These are phyloP conservation scores for Lactarius tabidus DNA, from an alignment of 768 basidiomycete species.

Conservation along the genomic window DNA sequence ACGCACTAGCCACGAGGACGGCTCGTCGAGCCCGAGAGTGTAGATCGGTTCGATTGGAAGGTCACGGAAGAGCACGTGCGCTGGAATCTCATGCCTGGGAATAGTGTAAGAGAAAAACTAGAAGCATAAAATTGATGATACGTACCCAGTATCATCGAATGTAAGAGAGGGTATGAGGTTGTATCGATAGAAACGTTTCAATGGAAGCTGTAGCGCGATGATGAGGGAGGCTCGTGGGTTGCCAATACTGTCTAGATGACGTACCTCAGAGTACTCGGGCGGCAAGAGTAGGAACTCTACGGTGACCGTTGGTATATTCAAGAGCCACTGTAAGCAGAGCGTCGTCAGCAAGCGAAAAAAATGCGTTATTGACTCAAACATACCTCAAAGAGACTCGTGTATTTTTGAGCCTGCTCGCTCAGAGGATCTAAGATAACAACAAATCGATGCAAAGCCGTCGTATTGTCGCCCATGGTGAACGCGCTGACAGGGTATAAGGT, in stretches of 20 bases:
- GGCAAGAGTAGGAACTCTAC: conserved; percentile 84
- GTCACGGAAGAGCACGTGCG: conserved; percentile 59
- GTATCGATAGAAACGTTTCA: conserved; percentile 92
- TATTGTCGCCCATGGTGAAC: conserved; percentile 64
- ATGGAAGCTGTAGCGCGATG: conserved; percentile 54
- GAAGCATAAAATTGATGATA: not conserved
- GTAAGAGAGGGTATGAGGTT: conserved; percentile 50
- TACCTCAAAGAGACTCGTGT: conserved; percentile 77
- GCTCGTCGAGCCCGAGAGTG: conserved; percentile 91
- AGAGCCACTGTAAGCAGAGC: conserved; percentile 51
- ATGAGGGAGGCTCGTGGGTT: not conserved
- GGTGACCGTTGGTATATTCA: conserved; percentile 57
- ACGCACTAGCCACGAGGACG: conserved; percentile 88
- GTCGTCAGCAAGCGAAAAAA: conserved; percentile 1
- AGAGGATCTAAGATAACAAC: conserved; percentile 79
- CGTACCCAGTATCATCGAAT: conserved; percentile 74
- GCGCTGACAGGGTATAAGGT: conserved; percentile 40
- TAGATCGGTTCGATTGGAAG: conserved; percentile 87
- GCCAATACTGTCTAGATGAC: conserved; percentile 22
- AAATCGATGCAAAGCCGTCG: conserved; percentile 64
- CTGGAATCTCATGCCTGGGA: conserved; percentile 52
- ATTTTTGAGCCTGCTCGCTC: conserved; percentile 80
- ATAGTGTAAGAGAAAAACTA: not conserved
- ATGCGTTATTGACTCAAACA: conserved; percentile 19
- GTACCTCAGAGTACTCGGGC: conserved; percentile 58